Conservation (phyloP, 2,329 filamentous ascomycete genomes). For the Epichloe scottii region DNA sequence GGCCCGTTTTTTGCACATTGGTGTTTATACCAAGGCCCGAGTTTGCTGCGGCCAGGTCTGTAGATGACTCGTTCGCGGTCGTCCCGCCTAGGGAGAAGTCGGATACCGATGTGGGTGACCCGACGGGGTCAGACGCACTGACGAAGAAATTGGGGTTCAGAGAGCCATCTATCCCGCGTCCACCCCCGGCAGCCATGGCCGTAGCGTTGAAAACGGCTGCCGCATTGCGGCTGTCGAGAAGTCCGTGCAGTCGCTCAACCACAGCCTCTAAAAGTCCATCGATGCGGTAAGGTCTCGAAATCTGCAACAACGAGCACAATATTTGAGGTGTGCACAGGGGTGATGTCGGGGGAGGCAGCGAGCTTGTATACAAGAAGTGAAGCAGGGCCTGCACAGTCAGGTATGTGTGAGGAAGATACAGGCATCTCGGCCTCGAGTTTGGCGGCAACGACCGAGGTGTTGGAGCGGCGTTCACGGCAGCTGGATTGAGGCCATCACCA, state of each 20-base stretch:
- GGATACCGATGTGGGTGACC: slow-evolving; percentile 19
- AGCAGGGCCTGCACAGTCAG: slow-evolving; percentile 82
- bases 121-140: slow-evolving; percentile 31
- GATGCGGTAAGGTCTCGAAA: slow-evolving; percentile 84
- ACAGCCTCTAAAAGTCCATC: slow-evolving; percentile 88
- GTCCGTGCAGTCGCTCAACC: slow-evolving; percentile 76
- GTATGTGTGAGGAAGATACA: slow-evolving; percentile 88
- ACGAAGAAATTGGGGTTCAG: slow-evolving; percentile 53
- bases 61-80: slow-evolving; percentile 16
- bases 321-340: slow-evolving; percentile 87
- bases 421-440: slow-evolving; percentile 61
- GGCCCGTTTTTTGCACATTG: slow-evolving; percentile 20
- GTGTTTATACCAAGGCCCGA: slow-evolving; percentile 38
- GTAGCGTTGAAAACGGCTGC: slow-evolving; percentile 97
- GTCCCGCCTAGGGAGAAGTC: slow-evolving; percentile 22
- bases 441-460: slow-evolving; percentile 46
- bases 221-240: slow-evolving; percentile 86
- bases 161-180: slow-evolving; percentile 62
- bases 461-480: slow-evolving; percentile 39
- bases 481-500: slow-evolving; percentile 29
- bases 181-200: slow-evolving; percentile 92
- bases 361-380: slow-evolving; percentile 87
- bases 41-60: slow-evolving; percentile 21
- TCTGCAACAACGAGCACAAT: slow-evolving; percentile 84
- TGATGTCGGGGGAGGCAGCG: slow-evolving; percentile 63